A percentile compares a stretch with the other conserved stretches of the same genome.
These are phyloP conservation scores for Monilinia polystroma DNA, from an alignment of 2,329 filamentous ascomycete species.

Conservation along the genomic window DNA sequence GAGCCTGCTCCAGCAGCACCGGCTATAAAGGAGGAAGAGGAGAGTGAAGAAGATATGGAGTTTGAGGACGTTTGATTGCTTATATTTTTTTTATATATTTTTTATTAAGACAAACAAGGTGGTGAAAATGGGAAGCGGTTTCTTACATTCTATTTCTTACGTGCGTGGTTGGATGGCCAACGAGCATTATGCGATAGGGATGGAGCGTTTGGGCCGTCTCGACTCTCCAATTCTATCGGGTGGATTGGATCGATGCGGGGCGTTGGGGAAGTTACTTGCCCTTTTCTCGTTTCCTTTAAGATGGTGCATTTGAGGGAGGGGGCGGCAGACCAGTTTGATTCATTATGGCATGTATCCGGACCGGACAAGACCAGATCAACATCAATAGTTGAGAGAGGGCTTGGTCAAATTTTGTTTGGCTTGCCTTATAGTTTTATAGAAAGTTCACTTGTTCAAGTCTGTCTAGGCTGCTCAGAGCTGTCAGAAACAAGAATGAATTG, in stretches of 20 bases:
- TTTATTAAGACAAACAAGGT: neutral
- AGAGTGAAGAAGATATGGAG: constrained; percentile 55
- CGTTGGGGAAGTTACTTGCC: constrained; percentile 14
- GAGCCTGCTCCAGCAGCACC: constrained; percentile 37
- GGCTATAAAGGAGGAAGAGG: constrained; percentile 45
- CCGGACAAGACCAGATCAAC: neutral
- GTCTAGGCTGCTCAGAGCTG: neutral
- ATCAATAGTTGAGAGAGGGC: neutral
- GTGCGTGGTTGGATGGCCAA: constrained; percentile 9
- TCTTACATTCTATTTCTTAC: constrained; percentile 11
- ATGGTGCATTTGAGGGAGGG: constrained; percentile 1
- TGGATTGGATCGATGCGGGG: constrained; percentile 14
- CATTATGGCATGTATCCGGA: neutral
- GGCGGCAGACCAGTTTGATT: neutral
- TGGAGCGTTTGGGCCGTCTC: neutral
- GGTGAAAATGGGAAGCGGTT: neutral
- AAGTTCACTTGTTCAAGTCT: neutral
- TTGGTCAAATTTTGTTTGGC: neutral
- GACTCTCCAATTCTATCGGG: neutral
- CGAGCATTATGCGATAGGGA: neutral
- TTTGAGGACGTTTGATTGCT: constrained; percentile 54
- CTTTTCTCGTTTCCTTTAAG: neutral
- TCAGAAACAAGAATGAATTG: neutral
- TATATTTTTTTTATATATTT: neutral
- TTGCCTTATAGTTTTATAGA: neutral